Conservation (phyloP, 1,284 basidiomycete genomes). For the Leccinum glutinopallens region DNA sequence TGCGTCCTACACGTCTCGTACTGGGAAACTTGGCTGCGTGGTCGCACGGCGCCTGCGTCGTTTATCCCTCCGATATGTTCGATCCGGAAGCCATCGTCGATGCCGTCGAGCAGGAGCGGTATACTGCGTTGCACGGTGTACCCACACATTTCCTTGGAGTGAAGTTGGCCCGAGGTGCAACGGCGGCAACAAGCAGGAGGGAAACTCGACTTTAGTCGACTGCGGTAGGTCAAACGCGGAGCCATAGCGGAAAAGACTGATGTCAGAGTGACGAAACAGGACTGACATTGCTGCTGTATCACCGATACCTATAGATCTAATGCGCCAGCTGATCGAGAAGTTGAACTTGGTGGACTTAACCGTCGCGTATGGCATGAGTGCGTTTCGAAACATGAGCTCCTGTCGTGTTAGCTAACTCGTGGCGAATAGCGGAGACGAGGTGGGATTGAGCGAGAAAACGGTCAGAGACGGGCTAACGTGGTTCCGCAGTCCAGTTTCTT, state of each 20-base stretch:
- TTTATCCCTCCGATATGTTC: conserved; percentile 73
- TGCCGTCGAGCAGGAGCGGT: conserved; percentile 67
- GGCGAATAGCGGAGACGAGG: conserved; percentile 58
- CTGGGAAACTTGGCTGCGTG: conserved; percentile 82
- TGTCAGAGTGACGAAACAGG: conserved; percentile 37
- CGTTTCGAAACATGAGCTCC: conserved; percentile 30
- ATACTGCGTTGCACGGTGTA: conserved; percentile 82
- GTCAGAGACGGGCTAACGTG: conserved; percentile 5
- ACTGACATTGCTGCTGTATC: conserved; percentile 84
- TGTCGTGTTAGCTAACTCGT: conserved; percentile 26
- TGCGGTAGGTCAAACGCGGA: conserved; percentile 51
- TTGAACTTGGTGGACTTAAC: conserved; percentile 73
- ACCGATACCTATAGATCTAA: conserved; percentile 76
- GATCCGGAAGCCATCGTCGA: conserved; percentile 67
- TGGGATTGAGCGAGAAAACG: conserved; percentile 20
- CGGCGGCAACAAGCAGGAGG: conserved; percentile 50
- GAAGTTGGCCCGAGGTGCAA: conserved; percentile 63
- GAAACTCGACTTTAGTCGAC: conserved; percentile 45
- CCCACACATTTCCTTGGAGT: conserved; percentile 84
- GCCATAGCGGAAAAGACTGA: background rate
- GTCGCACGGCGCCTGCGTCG: conserved; percentile 71
- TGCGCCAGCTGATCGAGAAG: conserved; percentile 68
- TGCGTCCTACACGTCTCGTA: conserved; percentile 59
- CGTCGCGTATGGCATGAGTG: conserved; percentile 86
- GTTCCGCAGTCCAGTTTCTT: conserved; percentile 69